phyloP scores from a whole-genome alignment of 2,329 filamentous ascomycete species.

The Dendryphion nanum region DNA sequence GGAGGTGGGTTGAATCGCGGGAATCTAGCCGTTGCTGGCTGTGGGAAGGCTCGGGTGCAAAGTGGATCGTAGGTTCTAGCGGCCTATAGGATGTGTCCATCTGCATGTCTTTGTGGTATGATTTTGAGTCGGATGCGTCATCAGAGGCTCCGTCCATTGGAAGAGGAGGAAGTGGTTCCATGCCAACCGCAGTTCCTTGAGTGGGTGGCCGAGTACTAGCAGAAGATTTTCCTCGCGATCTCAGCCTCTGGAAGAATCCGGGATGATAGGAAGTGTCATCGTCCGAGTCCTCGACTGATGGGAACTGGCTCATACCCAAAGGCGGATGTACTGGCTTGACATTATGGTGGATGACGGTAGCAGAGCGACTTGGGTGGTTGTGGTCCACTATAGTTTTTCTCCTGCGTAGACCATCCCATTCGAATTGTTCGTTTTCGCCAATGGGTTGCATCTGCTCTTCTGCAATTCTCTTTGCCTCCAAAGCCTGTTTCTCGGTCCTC shows the following conservation, averaged over 20 bases:
- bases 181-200: constrained; percentile 21
- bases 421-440: constrained; percentile 74
- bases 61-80: constrained; percentile 43
- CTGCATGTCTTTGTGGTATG: constrained; percentile 46
- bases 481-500: constrained; percentile 73
- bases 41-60: constrained; percentile 37
- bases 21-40: constrained; percentile 42
- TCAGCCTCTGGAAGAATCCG: constrained; percentile 45
- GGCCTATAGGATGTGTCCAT: constrained; percentile 50
- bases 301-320: constrained; percentile 84
- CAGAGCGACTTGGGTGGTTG: constrained; percentile 28
- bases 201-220: constrained; percentile 22
- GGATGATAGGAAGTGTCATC: constrained; percentile 44
- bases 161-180: constrained; percentile 17
- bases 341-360: constrained; percentile 43
- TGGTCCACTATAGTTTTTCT: constrained; percentile 58
- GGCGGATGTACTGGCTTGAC: constrained; percentile 69
- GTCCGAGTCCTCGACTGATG: constrained; percentile 59
- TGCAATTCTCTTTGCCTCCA: constrained; percentile 74
- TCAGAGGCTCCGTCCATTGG: constrained; percentile 19
- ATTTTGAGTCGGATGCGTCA: constrained; percentile 39
- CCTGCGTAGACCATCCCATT: constrained; percentile 89
- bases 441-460: constrained; percentile 81
- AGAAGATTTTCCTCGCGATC: constrained; percentile 37
- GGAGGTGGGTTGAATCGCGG: constrained; percentile 48